Evolutionary conservation across 106 monocot species (phyloP).

Genomic region (Agapanthus africanus): DNA sequence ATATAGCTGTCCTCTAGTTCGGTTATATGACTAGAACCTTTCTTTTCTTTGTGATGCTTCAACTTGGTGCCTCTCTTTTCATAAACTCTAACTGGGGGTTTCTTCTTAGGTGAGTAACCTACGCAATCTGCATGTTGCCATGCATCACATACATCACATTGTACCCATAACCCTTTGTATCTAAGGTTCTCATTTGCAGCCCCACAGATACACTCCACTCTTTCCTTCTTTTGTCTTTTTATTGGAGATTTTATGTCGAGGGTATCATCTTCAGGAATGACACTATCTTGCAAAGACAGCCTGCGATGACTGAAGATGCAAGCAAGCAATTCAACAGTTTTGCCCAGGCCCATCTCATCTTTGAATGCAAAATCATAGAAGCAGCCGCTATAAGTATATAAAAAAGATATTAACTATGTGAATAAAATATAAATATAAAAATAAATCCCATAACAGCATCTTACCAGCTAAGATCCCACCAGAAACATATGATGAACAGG

Average conservation of each 20-base stretch:
- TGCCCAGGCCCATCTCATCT: slow-evolving; percentile 99
- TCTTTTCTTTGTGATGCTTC: slow-evolving; percentile 19
- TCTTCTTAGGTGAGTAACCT: slow-evolving; percentile 54
- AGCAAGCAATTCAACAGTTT: slow-evolving; percentile 92
- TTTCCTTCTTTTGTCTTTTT: slow-evolving; percentile 71
- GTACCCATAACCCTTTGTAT: slow-evolving; percentile 91
- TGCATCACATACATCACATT: slow-evolving; percentile 96
- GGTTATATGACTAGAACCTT: slow-evolving; percentile 24
- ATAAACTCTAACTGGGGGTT: slow-evolving; percentile 17
- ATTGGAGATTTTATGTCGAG: slow-evolving; percentile 19
- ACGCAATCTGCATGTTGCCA: slow-evolving; percentile 99
- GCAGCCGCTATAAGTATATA: not conserved
- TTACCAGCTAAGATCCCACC: slow-evolving; percentile 96
- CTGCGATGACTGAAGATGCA: slow-evolving; percentile 66
- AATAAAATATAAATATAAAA: no score
- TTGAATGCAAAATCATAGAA: not conserved
- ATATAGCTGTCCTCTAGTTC: slow-evolving; percentile 51
- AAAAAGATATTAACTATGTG: no score
- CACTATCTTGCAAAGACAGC: slow-evolving; percentile 16
- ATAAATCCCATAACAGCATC: slow-evolving; percentile 3
- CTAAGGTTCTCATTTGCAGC: slow-evolving; percentile 65
- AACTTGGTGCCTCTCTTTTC: slow-evolving; percentile 16
- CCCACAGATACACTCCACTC: slow-evolving; percentile 96
- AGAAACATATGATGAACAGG: slow-evolving; percentile 42
- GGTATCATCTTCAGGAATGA: slow-evolving; percentile 22